These are phyloP conservation scores for Phylloporus sp. DNA, from an alignment of 768 basidiomycete species.

Conservation along the genomic window DNA sequence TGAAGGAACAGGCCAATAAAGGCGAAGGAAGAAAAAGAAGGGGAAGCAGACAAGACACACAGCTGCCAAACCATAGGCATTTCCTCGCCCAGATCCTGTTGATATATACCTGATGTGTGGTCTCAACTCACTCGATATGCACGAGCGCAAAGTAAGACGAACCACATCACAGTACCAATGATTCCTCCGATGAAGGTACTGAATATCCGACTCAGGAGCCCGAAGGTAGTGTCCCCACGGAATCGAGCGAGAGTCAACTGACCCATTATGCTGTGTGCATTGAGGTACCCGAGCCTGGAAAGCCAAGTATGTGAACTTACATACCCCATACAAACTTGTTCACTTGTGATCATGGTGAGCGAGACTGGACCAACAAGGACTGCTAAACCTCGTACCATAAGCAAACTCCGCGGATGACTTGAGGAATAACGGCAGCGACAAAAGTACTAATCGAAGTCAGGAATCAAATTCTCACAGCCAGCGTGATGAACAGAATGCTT, in stretches of 20 bases:
- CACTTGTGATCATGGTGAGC: conserved; percentile 31
- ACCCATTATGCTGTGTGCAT: conserved; percentile 55
- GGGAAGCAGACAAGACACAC: conserved; percentile 67
- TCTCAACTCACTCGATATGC: neutral
- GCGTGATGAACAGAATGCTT: conserved; percentile 5
- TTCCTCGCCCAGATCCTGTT: conserved; percentile 53
- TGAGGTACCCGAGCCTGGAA: neutral
- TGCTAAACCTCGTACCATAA: conserved; percentile 40
- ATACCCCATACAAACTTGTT: conserved; percentile 70
- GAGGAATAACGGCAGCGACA: conserved; percentile 58
- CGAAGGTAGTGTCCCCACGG: conserved; percentile 70
- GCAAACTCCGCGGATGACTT: conserved; percentile 51
- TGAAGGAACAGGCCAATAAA: conserved; percentile 70
- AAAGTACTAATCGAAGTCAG: conserved; percentile 38
- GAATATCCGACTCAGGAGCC: conserved; percentile 52
- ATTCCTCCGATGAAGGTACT: conserved; percentile 65
- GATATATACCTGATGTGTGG: conserved; percentile 57
- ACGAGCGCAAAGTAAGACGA: conserved; percentile 13
- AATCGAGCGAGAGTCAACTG: conserved; percentile 69
- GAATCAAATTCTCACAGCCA: neutral
- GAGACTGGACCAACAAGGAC: neutral
- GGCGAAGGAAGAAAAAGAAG: conserved; percentile 60
- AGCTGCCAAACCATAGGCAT: conserved; percentile 65
- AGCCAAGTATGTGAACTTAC: conserved; percentile 33
- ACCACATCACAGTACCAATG: conserved; percentile 66